Evolutionary conservation across 495 filamentous ascomycete genomes (phyloP).

Genomic region (Xylaria scruposa): DNA sequence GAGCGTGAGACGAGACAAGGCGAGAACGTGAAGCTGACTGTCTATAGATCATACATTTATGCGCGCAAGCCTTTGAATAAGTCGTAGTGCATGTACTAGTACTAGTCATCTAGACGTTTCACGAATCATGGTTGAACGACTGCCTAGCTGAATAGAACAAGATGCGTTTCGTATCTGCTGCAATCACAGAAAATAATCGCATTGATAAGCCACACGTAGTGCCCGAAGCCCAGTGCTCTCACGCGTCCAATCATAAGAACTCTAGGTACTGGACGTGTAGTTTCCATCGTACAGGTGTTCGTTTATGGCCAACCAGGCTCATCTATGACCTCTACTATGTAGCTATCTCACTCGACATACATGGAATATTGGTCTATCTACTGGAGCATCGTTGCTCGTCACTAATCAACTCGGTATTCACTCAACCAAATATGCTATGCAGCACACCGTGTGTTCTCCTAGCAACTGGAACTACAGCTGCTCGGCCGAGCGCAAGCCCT

Average conservation of each 20-base stretch:
- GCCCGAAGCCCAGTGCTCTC: not conserved
- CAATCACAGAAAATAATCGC: not conserved
- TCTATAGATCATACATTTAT: constrained; percentile 22
- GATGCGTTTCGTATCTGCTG: not conserved
- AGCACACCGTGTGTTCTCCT: not conserved
- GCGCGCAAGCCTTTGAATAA: constrained; percentile 24
- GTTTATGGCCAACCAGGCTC: not conserved
- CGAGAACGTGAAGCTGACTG: not conserved
- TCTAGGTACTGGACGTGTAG: not conserved
- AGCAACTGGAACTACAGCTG: not conserved
- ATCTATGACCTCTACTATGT: not conserved
- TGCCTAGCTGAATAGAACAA: not conserved
- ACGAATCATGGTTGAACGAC: not conserved
- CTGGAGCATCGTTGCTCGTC: not conserved
- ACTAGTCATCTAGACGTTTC: not conserved
- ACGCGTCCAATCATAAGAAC: not conserved
- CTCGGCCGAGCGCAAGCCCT: not conserved
- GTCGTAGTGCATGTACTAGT: not conserved
- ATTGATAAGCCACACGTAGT: not conserved
- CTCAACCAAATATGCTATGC: not conserved
- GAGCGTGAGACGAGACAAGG: no score
- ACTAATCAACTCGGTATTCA: not conserved
- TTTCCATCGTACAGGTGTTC: not conserved
- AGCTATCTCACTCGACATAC: not conserved
- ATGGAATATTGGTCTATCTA: not conserved